Evolutionary conservation across 768 basidiomycete species (phyloP), one percentile per base, ranked within the genome.

Genomic region (Lepiota brunneoincarnata): DNA sequence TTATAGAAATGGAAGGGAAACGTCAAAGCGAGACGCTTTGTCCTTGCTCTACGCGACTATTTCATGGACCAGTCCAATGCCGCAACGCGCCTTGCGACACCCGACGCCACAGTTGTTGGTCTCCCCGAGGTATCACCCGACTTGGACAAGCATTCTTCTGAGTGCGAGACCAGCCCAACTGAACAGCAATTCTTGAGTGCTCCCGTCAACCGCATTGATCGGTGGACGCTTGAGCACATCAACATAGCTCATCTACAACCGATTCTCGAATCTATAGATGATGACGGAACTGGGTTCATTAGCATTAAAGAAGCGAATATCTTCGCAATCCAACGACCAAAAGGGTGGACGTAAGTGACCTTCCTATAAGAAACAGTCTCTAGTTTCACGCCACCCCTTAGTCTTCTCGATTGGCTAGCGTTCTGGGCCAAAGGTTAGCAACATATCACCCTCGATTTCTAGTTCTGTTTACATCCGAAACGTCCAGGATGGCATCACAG

Each of bases 1-100:
- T 9, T 31, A 9, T 37, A 80, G 79, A 71, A 70, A 7, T 81
- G 80, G 80, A 75, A 73, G 60, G 73, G 77, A 7, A 80, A 71
- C 55, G 80, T 81, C 28, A 79, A 81, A 58, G 76, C 79, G 0
- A 66, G 73, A 0, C 75, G 78, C 50, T 81, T 82, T 48, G 76
- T 79, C 2, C 67, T 78, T 4, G 72, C 72, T 20, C 62, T 76
- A 1, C 71, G 69, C 35, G 74, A 76, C 49, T 71, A 71, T 42
- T 75, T 66, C 52, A 64, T 63, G 6, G 69, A 72, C 26, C 59
- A 56, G 7, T 49, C 62, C 6, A 64, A 60, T 36, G 31, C 12
- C 12, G 17, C 24, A 6, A 41, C 50, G 5, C 58, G 59, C 48
- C 54, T 56, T 14, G 49, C 49, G 20, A 24, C 57, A 0, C 49